A percentile compares a stretch with the other conserved stretches of the same genome.
phyloP scores from a whole-genome alignment of 1,284 basidiomycete species.

The Sporisorium graminicola region DNA sequence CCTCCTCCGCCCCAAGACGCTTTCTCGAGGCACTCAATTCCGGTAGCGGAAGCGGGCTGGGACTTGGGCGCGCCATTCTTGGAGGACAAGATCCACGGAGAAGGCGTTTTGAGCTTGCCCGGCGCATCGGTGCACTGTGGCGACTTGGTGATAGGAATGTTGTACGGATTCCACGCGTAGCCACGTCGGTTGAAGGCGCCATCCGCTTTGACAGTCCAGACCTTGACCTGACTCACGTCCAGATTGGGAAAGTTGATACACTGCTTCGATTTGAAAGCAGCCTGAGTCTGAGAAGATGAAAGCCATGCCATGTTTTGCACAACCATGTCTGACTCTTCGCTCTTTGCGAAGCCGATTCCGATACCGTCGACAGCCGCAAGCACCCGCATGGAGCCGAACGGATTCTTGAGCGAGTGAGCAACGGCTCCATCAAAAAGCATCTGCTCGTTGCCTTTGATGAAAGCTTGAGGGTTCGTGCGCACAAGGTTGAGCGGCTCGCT shows the following conservation, averaged over 20 bases:
- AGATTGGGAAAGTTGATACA: conserved; percentile 40
- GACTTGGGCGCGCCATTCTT: not conserved
- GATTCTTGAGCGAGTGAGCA: conserved; percentile 9
- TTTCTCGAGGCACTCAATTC: conserved; percentile 24
- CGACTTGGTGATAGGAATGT: conserved; percentile 27
- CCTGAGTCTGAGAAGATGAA: conserved; percentile 13
- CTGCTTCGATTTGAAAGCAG: conserved; percentile 16
- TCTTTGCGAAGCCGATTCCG: conserved; percentile 36
- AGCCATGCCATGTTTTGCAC: conserved; percentile 42
- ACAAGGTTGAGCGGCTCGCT: conserved; percentile 15
- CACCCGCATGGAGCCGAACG: conserved; percentile 32
- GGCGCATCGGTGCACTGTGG: not conserved
- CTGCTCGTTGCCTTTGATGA: conserved; percentile 31
- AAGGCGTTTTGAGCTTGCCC: not conserved
- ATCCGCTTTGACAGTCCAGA: conserved; percentile 24
- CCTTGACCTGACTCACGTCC: not conserved
- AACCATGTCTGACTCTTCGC: conserved; percentile 30
- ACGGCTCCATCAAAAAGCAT: conserved; percentile 35
- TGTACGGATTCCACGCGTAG: conserved; percentile 37
- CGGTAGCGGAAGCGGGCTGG: not conserved
- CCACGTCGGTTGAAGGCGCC: conserved; percentile 14
- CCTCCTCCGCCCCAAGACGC: conserved; percentile 35
- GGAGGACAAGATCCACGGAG: not conserved
- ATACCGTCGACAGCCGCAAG: conserved; percentile 25
- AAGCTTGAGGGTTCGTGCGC: not conserved